Percentiles rank a stretch among this genome's conserved stretches.
These are phyloP conservation scores for Lobulomyces angularis DNA, from an alignment of 192 early-diverging fungal species.

Conservation along the genomic window DNA sequence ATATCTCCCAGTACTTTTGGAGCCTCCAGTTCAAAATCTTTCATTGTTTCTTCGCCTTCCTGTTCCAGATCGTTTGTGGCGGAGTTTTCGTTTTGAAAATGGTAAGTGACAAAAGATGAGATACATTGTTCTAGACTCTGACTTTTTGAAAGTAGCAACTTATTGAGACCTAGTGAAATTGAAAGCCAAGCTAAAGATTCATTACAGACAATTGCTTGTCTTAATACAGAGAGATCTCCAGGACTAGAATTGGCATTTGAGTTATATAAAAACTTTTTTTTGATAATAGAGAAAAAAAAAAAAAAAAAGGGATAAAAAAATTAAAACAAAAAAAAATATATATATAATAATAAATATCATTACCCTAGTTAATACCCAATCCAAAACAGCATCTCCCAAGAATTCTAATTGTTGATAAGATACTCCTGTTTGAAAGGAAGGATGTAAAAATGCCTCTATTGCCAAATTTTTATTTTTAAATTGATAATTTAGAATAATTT, in stretches of 20 bases:
- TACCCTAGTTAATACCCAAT: conserved; percentile 62
- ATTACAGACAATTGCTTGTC: conserved; percentile 70
- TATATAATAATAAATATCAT: too few species aligned
- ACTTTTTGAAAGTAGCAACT: conserved; percentile 35
- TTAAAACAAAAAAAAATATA: too few species aligned
- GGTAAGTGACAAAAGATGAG: conserved; percentile 2
- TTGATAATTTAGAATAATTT: conserved; percentile 30
- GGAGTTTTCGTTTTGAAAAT: too few species aligned
- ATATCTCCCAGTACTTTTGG: conserved; percentile 79
- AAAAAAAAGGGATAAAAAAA: too few species aligned
- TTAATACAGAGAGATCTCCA: conserved; percentile 64
- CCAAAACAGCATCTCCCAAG: conserved; percentile 76
- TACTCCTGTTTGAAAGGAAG: conserved; percentile 9
- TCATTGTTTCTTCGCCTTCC: too few species aligned
- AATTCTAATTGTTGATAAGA: conserved; percentile 87
- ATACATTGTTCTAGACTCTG: background rate
- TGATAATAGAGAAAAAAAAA: conserved; percentile 79
- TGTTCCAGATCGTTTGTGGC: conserved; percentile 63
- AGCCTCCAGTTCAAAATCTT: conserved; percentile 46
- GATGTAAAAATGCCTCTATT: conserved; percentile 66
- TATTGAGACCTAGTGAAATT: conserved; percentile 38
- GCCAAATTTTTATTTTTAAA: conserved; percentile 55
- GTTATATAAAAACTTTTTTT: conserved; percentile 66
- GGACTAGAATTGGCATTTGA: too few species aligned
- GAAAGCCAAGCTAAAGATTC: conserved; percentile 46